A percentile compares a stretch with the other conserved stretches of the same genome.
Conservation (phyloP, 2,329 filamentous ascomycete genomes). For the Xylaria sp. region DNA sequence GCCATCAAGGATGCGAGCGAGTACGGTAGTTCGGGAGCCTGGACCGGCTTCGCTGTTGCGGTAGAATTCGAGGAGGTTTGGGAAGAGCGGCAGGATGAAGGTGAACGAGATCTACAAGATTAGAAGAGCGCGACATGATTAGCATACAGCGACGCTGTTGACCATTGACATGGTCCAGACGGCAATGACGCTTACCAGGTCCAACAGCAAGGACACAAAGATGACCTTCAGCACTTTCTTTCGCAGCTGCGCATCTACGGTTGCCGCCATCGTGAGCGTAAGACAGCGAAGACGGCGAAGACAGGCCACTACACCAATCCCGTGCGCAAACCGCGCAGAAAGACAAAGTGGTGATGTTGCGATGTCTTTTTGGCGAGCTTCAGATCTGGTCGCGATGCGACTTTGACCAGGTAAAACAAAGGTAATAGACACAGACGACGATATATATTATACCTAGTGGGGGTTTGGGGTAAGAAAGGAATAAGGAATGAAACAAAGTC, state of each 20-base stretch:
- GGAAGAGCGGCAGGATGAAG: conserved; percentile 96
- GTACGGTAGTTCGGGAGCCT: conserved; percentile 62
- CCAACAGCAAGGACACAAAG: conserved; percentile 87
- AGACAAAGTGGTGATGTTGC: not conserved
- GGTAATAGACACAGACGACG: not conserved
- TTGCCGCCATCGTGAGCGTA: conserved; percentile 42
- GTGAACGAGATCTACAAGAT: conserved; percentile 88
- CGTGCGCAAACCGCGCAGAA: not conserved
- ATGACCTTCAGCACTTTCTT: conserved; percentile 88
- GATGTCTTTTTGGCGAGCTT: not conserved
- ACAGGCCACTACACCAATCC: not conserved
- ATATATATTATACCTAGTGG: no score
- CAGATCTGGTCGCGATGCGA: conserved; percentile 5
- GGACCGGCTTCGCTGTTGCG: conserved; percentile 77
- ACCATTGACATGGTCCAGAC: not conserved
- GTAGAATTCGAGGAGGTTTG: conserved; percentile 95
- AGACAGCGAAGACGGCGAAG: not conserved
- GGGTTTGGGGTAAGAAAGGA: not conserved
- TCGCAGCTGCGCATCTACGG: conserved; percentile 60
- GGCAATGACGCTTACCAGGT: conserved; percentile 72
- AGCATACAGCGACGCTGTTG: conserved; percentile 12
- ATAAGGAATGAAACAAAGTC: not conserved
- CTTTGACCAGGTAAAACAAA: not conserved
- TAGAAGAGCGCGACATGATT: conserved; percentile 21
- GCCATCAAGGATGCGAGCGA: conserved; percentile 81